Evolutionary conservation across 129 eudicot genomes (phyloP).

Genomic region (Cynara cardunculus): DNA sequence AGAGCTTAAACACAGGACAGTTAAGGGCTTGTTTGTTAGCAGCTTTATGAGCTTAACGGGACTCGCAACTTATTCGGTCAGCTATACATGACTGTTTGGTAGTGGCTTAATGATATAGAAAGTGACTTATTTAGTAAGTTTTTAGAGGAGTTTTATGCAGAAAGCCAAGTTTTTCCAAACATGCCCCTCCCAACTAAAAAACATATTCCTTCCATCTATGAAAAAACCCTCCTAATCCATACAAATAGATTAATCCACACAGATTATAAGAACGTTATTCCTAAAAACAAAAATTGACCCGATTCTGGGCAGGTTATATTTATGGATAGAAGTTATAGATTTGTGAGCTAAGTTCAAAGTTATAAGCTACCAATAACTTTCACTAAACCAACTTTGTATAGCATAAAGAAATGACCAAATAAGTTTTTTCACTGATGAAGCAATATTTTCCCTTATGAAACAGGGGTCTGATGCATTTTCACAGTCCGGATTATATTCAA

Average conservation of each 20-base stretch:
- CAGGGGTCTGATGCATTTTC: conserved; percentile 99
- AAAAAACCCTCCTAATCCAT: no score
- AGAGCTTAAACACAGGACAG: neutral
- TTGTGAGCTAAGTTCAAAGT: neutral
- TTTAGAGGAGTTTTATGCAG: no score
- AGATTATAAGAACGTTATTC: neutral
- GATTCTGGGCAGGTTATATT: neutral
- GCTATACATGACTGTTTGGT: no score
- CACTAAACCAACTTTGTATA: neutral
- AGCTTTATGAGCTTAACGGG: no score
- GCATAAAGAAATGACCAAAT: neutral
- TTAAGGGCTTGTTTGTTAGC: no score
- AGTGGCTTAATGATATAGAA: no score
- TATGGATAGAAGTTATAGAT: neutral
- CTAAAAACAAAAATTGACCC: neutral
- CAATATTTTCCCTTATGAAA: neutral
- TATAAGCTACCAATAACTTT: neutral
- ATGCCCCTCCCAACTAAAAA: no score
- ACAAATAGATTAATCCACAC: no score
- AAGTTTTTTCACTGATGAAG: neutral
- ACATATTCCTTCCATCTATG: no score
- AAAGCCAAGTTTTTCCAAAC: no score
- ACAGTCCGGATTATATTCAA: conserved; percentile 91
- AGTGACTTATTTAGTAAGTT: no score
- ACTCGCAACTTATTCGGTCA: no score